Evolutionary conservation across 1,139 yeast genomes (phyloP).

Genomic region (Protomyces inouyei): DNA sequence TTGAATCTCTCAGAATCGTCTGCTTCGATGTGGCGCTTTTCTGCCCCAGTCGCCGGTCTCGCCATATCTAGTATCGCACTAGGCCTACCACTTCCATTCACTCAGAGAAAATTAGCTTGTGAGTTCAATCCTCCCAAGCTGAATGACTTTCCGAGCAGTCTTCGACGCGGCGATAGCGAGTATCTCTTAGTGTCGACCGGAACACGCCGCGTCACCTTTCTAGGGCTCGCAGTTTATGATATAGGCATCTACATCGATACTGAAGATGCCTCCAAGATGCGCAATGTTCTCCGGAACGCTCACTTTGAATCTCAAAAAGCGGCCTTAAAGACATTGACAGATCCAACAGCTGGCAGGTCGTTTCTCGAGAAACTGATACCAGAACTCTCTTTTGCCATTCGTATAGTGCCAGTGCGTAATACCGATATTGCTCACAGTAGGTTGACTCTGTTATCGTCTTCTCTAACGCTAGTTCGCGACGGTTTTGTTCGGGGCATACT

Average conservation of each 20-base stretch:
- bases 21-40: too few species aligned
- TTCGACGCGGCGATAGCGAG: neutral
- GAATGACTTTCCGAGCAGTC: neutral
- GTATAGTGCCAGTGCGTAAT: slow-evolving; percentile 80
- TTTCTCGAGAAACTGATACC: slow-evolving; percentile 52
- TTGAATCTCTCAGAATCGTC: too few species aligned
- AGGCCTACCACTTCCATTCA: too few species aligned
- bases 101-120: neutral
- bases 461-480: slow-evolving; percentile 50
- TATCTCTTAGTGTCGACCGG: slow-evolving; percentile 12
- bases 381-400: slow-evolving; percentile 58
- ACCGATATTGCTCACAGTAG: slow-evolving; percentile 73
- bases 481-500: slow-evolving; percentile 76
- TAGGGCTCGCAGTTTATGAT: slow-evolving; percentile 14
- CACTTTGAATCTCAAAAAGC: neutral
- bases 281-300: neutral
- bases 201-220: slow-evolving; percentile 18
- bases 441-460: neutral
- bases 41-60: too few species aligned
- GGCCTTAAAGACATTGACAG: slow-evolving; percentile 6
- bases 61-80: too few species aligned
- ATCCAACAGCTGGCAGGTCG: slow-evolving; percentile 50
- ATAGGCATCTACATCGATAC: slow-evolving; percentile 12
- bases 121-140: slow-evolving; percentile 11
- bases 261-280: neutral